Conservation (phyloP, 208 protist genomes). For the Acanthamoeba triangularis region DNA sequence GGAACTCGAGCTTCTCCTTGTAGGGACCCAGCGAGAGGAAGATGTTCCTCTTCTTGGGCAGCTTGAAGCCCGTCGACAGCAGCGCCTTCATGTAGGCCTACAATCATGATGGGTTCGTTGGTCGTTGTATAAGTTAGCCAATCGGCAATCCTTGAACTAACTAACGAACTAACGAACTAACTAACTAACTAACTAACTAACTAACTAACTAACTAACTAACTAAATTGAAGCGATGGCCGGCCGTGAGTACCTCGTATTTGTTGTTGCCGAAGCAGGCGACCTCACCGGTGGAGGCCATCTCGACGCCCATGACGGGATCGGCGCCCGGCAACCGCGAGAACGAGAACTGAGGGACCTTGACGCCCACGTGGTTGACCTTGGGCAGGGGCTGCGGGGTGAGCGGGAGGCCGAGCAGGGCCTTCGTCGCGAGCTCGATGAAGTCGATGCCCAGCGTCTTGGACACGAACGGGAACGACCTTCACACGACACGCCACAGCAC, state of each 20-base stretch:
- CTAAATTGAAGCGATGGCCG: too few species aligned
- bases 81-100: constrained; percentile 93
- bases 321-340: constrained; percentile 97
- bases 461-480: constrained; percentile 98
- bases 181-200: too few species aligned
- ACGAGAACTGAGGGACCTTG: constrained; percentile 99
- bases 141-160: constrained; percentile 83
- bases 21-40: constrained; percentile 92
- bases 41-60: constrained; percentile 87
- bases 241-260: too few species aligned
- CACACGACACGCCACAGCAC: constrained; percentile 95
- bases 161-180: too few species aligned
- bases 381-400: background rate
- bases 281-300: constrained; percentile 96
- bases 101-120: too few species aligned
- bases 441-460: constrained; percentile 96
- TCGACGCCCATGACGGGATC: constrained; percentile 99
- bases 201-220: too few species aligned
- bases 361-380: constrained; percentile 89
- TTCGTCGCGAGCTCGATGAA: constrained; percentile 92
- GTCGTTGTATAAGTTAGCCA: too few species aligned
- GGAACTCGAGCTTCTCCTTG: constrained; percentile 91
- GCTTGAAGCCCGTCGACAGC: constrained; percentile 91
- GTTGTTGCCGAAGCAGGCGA: constrained; percentile 90
- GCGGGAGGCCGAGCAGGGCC: constrained; percentile 90